Base-by-base conservation (phyloP, 1,139 yeast species). In the Magnusiomyces tetraspermus region DNA sequence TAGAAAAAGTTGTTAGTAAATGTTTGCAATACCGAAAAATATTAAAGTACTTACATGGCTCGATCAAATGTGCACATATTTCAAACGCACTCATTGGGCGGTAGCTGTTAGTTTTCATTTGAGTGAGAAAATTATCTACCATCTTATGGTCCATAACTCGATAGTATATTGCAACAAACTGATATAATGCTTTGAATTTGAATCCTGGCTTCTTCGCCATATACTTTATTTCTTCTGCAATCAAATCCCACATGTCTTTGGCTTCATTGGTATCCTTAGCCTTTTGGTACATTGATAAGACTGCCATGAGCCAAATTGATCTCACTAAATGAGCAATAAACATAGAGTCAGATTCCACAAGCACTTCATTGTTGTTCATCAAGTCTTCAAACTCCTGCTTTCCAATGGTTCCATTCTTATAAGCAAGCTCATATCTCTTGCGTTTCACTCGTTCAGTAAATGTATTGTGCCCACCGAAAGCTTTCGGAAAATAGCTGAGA, bases 211-310 rank as follows among this genome's bases (percentile, higher is more conserved):
- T 46, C 10, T 31, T 33, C 3, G n/a, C 21, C 42, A 46, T 33
- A 30, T 33, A 22, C 4, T 23, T 23, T 8, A 23, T 23, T 26
- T 46, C 49, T 23, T 36, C 41, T 17, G 26, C 19, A 21, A 33
- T 19, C 10, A 36, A 33, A 33, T 46, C 49, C 49, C 49, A 46
- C 8, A 46, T n/a, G n/a, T 46, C 49, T 36, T 46, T 22, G 6
- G 49, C 40, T 46, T 46, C 49, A 8, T 36, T 23, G 26, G 42
- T 46, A 33, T 46, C 42, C n/a, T 37, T 36, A 13, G 22, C n/a
- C 21, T 15, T n/a, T 8, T 37, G 26, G 22, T 22, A 33, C 8
- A 17, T 19, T 8, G 26, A 10, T 13, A 46, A 24, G 4, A 46
- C 23, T 3, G 49, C 19, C 49, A 46, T 46, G 6, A 46, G 49